Conservation (phyloP, 192 early-diverging fungal species). For the Coemansia biformis region DNA sequence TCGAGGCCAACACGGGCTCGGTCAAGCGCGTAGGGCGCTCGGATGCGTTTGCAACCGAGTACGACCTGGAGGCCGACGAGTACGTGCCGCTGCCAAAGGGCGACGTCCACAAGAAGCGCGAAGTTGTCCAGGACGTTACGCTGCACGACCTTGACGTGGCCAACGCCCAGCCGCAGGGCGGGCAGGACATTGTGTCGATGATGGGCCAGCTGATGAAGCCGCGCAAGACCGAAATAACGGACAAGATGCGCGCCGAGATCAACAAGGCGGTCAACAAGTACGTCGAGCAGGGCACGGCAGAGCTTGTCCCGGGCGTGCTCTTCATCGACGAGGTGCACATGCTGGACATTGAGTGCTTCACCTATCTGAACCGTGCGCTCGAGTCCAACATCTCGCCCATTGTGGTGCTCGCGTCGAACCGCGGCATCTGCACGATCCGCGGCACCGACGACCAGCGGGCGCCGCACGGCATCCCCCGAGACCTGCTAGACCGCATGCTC, state of each 20-base stretch:
- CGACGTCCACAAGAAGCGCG: conserved; percentile 99
- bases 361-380: conserved; percentile 95
- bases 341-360: conserved; percentile 99
- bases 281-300: conserved; percentile 95
- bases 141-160: conserved; percentile 97
- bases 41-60: conserved; percentile 97
- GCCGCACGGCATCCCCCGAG: conserved; percentile 94
- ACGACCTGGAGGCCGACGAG: conserved; percentile 96
- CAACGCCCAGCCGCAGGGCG: conserved; percentile 93
- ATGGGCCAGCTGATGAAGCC: conserved; percentile 99
- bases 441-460: conserved; percentile 70
- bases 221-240: conserved; percentile 98
- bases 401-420: conserved; percentile 97
- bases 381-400: conserved; percentile 94
- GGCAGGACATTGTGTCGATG: conserved; percentile 97
- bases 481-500: conserved; percentile 90
- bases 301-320: conserved; percentile 94
- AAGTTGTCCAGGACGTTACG: conserved; percentile 95
- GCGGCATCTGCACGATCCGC: conserved; percentile 82
- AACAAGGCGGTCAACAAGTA: conserved; percentile 99
- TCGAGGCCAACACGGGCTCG: conserved; percentile 95
- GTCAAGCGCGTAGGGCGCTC: conserved; percentile 97
- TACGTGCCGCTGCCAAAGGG: conserved; percentile 98
- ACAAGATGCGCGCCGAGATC: conserved; percentile 96
- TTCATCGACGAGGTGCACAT: conserved; percentile 99